Conservation (phyloP, 768 basidiomycete genomes). For the Austroboletus eburneus region DNA sequence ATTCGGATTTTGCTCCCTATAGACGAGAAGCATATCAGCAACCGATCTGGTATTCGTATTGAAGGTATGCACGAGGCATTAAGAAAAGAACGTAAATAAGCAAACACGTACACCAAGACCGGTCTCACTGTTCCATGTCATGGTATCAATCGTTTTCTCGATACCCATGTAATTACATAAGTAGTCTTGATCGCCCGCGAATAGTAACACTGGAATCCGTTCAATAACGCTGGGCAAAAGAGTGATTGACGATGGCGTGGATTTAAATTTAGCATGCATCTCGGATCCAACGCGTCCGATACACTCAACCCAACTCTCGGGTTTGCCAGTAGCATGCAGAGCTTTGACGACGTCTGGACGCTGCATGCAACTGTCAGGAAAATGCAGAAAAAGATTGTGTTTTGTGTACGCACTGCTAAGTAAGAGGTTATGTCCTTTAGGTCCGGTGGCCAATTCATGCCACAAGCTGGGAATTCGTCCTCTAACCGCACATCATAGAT, state of each 20-base stretch:
- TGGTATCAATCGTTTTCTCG: constrained; percentile 74
- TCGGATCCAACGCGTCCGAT: constrained; percentile 57
- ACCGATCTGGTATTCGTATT: not conserved
- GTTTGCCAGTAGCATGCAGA: constrained; percentile 74
- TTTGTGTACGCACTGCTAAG: constrained; percentile 59
- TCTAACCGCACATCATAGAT: constrained; percentile 93
- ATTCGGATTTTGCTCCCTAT: constrained; percentile 63
- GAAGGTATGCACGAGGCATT: not conserved
- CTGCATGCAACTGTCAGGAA: constrained; percentile 36
- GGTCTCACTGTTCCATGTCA: constrained; percentile 82
- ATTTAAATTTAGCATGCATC: constrained; percentile 45
- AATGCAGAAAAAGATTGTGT: not conserved
- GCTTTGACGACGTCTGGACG: constrained; percentile 75
- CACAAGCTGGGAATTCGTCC: constrained; percentile 83
- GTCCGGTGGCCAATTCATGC: constrained; percentile 97
- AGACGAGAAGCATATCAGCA: not conserved
- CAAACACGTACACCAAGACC: constrained; percentile 71
- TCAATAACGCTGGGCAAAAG: constrained; percentile 77
- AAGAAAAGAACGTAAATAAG: not conserved
- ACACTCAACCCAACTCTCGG: constrained; percentile 89
- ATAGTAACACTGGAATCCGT: constrained; percentile 81
- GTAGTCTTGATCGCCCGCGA: constrained; percentile 92
- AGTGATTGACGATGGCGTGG: constrained; percentile 65
- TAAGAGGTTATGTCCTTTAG: constrained; percentile 71
- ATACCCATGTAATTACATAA: constrained; percentile 96